Base-by-base conservation (phyloP, 148 eudicot species). In the Diospyros lotus region DNA sequence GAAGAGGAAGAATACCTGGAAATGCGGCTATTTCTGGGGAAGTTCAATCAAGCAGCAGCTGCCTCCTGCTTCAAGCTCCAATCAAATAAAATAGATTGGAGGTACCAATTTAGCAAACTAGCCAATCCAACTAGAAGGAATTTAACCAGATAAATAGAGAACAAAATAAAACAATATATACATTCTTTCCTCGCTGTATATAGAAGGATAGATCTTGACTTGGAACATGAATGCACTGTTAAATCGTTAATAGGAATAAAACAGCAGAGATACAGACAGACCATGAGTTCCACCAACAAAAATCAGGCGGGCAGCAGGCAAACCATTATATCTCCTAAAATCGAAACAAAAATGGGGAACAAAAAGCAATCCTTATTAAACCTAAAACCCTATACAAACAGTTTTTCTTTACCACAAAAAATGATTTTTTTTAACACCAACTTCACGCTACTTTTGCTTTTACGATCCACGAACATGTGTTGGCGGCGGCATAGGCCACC, bases 401-500 rank as follows among this genome's bases (percentile, higher is more conserved):
- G 79, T 68, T 58, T 63, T 60, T 44, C 71, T 75, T 75, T 58
- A 76, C 80, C 86, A 77, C 87, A 86, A 86, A 86, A 86, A 84
- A 67, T 81, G 82, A 76, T 41, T 72, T 79, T 54, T 73, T 52
- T 76, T 80, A 63, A 17, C 0, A 28, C 28, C 28, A 64, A 72
- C 39, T 65, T 78, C 52, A 45, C 58, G 1, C 73, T 52, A n/a
- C 44, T 28, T 17, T 46, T 44, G 48, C 50, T 52, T 68, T 77
- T 12, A 55, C 48, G 50, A 13, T 52, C 60, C 72, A 58, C 56
- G 69, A 58, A 38, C 72, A 71, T 66, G 82, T 46, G 74, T 18
- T 18, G 78, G 71, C 70, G 82, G 78, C 18, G 75, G 71, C 87
- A 80, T 87, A 40, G 84, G 84, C 87, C 87, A 84, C 63, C 90